A percentile compares a stretch with the other conserved stretches of the same genome.
Conservation (phyloP, 2,329 filamentous ascomycete genomes). For the Ophiostoma quercus region DNA sequence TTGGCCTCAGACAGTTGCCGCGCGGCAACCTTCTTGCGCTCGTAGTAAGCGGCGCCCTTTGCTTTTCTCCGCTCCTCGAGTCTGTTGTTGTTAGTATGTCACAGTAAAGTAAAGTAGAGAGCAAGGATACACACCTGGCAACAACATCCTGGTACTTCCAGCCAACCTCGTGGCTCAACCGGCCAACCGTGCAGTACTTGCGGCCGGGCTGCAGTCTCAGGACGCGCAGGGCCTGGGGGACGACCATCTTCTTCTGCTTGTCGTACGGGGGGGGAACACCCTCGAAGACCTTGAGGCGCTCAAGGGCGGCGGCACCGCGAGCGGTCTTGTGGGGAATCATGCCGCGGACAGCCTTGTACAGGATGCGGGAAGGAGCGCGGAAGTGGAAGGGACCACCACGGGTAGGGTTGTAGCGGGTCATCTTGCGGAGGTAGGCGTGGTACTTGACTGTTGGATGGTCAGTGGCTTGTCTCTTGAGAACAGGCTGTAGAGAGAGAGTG, state of each 20-base stretch:
- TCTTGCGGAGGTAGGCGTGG: constrained; percentile 99
- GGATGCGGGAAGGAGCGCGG: constrained; percentile 97
- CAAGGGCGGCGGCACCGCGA: constrained; percentile 90
- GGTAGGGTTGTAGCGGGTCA: constrained; percentile 99
- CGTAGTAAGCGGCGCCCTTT: constrained; percentile 98
- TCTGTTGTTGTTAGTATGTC: constrained; percentile 46
- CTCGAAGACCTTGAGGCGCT: constrained; percentile 99
- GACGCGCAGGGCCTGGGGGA: constrained; percentile 95
- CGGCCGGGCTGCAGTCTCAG: constrained; percentile 96
- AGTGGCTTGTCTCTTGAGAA: background rate
- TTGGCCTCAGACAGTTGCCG: constrained; percentile 88
- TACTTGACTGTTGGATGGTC: constrained; percentile 76
- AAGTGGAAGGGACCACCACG: constrained; percentile 99
- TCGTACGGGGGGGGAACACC: constrained; percentile 98
- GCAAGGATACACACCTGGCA: constrained; percentile 67
- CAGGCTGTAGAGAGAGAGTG: background rate
- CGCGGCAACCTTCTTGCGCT: constrained; percentile 96
- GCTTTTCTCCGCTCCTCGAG: constrained; percentile 99
- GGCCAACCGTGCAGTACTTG: constrained; percentile 99
- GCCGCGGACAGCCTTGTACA: constrained; percentile 99
- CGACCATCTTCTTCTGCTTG: constrained; percentile 99
- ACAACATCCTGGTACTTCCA: constrained; percentile 99
- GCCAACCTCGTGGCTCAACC: constrained; percentile 97
- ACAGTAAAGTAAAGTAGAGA: background rate
- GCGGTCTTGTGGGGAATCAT: constrained; percentile 99